Evolutionary conservation across 139 green algal species (phyloP), one percentile per base, ranked within the genome.

Genomic region (Asterochloris erici): DNA sequence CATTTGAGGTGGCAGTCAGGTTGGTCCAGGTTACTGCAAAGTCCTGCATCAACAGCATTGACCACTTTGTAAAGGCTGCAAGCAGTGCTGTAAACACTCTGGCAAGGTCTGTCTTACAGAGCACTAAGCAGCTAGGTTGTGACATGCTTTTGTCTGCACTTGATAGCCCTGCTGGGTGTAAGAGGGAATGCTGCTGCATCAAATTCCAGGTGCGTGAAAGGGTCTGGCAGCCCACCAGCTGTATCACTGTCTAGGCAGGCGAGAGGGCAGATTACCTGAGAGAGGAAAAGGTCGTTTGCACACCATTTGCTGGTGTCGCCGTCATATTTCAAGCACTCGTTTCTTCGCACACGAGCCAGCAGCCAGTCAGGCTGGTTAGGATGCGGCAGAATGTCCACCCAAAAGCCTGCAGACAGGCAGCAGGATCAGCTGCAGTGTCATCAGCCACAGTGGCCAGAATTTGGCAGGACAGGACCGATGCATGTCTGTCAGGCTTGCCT

Each of bases 1-100:
- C 93, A 21, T 86, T 74, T 6, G 92, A 90, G n/a, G 86, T 85
- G 9, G 78, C 88, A 14, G 94, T 98, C 68, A 98, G 81, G 87
- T 98, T 98, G 24, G n/a, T 82, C 93, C 94, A 98, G 14, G 23
- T 86, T 23, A 74, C 63, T 28, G 82, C 85, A 84, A 93, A 90
- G 78, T 94, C 82, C 83, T 90, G 87, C 54, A 80, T 66, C 1
- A 28, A 47, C 61, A 27, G 27, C 17, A 74, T 16, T 47, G 69
- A 11, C 10, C 15, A 28, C 0, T 12, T 75, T 16, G 79, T 78
- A 73, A 79, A 85, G 24, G 73, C 69, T 61, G 83, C 11, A 0
- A 12, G 27, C 63, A 60, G 24, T 14, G 73, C 24, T 63, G 14
- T 15, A 66, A 64, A 11, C 63, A 27, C 66, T 24, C 69, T 14